Base-by-base conservation (phyloP, 306 rosid genomes). In the Cicer chorassanicum region DNA sequence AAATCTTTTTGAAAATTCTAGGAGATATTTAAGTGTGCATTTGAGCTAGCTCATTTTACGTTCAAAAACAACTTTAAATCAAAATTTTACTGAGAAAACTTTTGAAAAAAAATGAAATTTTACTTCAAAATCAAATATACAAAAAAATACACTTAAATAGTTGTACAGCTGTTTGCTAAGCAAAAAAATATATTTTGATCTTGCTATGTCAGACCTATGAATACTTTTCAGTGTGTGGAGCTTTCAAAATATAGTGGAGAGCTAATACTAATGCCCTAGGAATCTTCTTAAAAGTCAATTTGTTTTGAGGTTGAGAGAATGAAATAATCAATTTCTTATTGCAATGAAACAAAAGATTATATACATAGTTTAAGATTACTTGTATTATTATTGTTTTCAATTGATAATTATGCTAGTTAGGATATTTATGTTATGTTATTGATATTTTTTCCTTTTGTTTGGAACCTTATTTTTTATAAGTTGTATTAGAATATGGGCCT, bases 121-220 rank as follows among this genome's bases (percentile, higher is more conserved):
- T 46, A 13, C 40, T 14, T 61, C 9, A 61, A 51, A 73, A 61
- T 60, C 34, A 43, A 61, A 38, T 13, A 34, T 10, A 48, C 24
- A 59, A 9, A 42, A 60, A 38, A 8, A 34, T 9, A 48, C 24
- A 59, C 15, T 77, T 73, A n/a, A 39, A 57, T 42, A 44, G 72
- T 67, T 39, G 38, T 6, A 66, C 39, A 51, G 41, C 65, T 34
- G 72, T 71, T 57, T 13, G 43, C 10, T 29, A 55, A 13, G 9
- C 44, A 12, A 57, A 36, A 41, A 68, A 12, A 62, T 61, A 10
- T 56, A 65, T 54, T 45, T 51, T 77, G 51, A 76, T 46, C 70
- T 63, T 48, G 9, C 8, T 54, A n/a, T 55, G 50, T 13, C 18
- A 45, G n/a, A 54, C 12, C 34, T 16, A 14, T 46, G 29, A 53